A percentile compares a stretch with the other conserved stretches of the same genome.
Conservation (phyloP, 352 stramenopile species). For the Globisporangium nodosum region DNA sequence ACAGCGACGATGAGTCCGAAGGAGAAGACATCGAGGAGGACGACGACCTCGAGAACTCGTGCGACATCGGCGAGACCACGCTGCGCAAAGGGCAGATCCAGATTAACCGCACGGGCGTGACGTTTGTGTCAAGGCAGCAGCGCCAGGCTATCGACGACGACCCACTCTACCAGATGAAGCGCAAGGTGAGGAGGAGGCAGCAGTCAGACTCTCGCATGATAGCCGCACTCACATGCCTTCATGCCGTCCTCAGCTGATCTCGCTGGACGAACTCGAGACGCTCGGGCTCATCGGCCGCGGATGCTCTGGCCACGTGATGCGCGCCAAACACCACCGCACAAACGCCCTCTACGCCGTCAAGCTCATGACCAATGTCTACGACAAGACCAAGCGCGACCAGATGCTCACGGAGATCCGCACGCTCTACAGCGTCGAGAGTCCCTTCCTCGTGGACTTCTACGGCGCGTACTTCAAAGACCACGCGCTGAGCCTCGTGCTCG, state of each 20-base stretch:
- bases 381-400: conserved; percentile 69
- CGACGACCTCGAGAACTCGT: conserved; percentile 58
- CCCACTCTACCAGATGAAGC: conserved; percentile 4
- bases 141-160: conserved; percentile 4
- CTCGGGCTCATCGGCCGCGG: conserved; percentile 51
- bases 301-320: conserved; percentile 60
- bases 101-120: conserved; percentile 64
- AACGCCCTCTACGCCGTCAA: conserved; percentile 55
- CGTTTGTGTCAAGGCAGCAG: conserved; percentile 24
- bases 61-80: conserved; percentile 70
- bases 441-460: conserved; percentile 60
- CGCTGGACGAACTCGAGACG: conserved; percentile 47
- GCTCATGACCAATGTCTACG: conserved; percentile 70
- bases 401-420: conserved; percentile 77
- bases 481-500: conserved; percentile 56
- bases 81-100: conserved; percentile 55
- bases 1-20: conserved; percentile 9
- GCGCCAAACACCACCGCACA: conserved; percentile 33
- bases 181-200: conserved; percentile 1
- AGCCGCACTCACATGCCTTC: not conserved
- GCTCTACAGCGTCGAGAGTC: conserved; percentile 63
- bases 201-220: not conserved
- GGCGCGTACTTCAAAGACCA: conserved; percentile 74
- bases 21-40: conserved; percentile 19
- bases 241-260: conserved; percentile 18